Evolutionary conservation across 2,329 filamentous ascomycete genomes (phyloP), one percentile per base, ranked within the genome.

Genomic region (Berkeleyomyces rouxiae): DNA sequence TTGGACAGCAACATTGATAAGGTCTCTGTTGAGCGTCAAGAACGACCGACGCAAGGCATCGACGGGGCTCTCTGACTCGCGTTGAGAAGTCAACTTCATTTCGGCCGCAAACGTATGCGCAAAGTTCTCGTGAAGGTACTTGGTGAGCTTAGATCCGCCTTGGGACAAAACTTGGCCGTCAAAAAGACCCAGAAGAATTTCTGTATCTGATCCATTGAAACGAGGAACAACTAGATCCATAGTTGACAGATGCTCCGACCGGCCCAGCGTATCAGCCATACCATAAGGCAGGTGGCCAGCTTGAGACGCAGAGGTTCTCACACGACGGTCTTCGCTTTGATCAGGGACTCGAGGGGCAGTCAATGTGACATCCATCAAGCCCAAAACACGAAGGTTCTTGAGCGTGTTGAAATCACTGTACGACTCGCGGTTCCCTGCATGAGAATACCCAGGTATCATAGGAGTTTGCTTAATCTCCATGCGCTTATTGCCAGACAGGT

Each of bases 351-450:
- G 93, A 0, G 93, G 93, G 57, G 92, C 90, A 16, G 89, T 96
- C 66, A 97, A 81, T 0, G 93, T 99, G 37, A 99, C 93, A 75
- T 99, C 93, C 91, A 99, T 99, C 69, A 99, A 75, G 36, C 93
- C 93, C 44, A 99, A 79, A 13, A 97, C 86, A 43, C 93, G 82
- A 61, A 99, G 78, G 69, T 95, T 92, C 60, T 80, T 78, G 51
- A 99, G 78, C 0, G 88, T 87, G 67, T 84, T 91, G 72, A 99
- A 99, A 71, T 96, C 92, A 0, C 92, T 95, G 63, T 78, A 95
- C 31, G 47, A 60, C 9, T 51, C 49, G 2, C 55, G 53, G 5
- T 55, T 55, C 39, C 51, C 51, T 7, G 33, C 51, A 39, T 55
- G 51, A 11, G 51, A 39, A 55, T 36, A 60, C 5, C 44, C 47